Conservation (phyloP, 768 basidiomycete genomes). For the Tylopilus sp. region DNA sequence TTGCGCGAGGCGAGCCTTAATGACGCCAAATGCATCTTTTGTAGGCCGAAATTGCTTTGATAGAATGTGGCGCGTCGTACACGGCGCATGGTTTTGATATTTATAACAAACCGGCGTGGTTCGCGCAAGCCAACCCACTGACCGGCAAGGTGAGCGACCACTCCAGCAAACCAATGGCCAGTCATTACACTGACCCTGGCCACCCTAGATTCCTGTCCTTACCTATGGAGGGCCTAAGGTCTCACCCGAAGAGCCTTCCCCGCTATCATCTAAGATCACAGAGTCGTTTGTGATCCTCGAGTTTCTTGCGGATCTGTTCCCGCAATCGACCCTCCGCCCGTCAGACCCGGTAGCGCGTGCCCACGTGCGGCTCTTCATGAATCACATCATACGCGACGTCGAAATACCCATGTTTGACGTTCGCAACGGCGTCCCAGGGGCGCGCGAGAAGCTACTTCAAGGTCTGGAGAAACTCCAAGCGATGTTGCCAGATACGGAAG, state of each 20-base stretch:
- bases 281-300: slow-evolving; percentile 65
- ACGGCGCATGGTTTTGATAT: slow-evolving; percentile 55
- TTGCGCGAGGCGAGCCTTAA: neutral
- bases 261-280: slow-evolving; percentile 55
- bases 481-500: slow-evolving; percentile 20
- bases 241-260: slow-evolving; percentile 52
- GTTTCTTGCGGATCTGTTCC: slow-evolving; percentile 59
- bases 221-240: slow-evolving; percentile 55
- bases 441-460: neutral
- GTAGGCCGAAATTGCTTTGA: slow-evolving; percentile 56
- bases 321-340: slow-evolving; percentile 46
- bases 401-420: slow-evolving; percentile 33
- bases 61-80: slow-evolving; percentile 48
- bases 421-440: slow-evolving; percentile 14
- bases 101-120: slow-evolving; percentile 65
- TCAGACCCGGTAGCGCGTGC: slow-evolving; percentile 53
- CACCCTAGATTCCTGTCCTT: slow-evolving; percentile 54
- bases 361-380: slow-evolving; percentile 58
- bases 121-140: slow-evolving; percentile 57
- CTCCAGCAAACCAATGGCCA: too few relatives aligned
- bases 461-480: slow-evolving; percentile 6
- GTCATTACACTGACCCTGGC: too few relatives aligned
- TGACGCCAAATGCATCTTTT: neutral
- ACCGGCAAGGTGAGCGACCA: slow-evolving; percentile 46
- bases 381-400: slow-evolving; percentile 41